Conservation (phyloP, 768 basidiomycete genomes). For the Bullera alba region DNA sequence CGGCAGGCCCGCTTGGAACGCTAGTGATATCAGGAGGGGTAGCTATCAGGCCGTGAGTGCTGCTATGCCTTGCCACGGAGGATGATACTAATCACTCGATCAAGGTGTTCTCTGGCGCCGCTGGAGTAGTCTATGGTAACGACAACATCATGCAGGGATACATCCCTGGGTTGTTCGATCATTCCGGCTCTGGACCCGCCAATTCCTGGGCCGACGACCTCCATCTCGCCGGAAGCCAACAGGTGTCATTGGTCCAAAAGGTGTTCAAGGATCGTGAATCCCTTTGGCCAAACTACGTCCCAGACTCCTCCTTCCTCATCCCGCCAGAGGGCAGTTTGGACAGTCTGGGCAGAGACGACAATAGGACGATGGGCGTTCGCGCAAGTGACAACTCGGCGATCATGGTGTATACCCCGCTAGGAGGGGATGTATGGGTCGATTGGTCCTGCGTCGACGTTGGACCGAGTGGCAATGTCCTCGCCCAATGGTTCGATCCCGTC, state of each 20-base stretch:
- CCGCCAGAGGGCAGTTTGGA: too few relatives aligned
- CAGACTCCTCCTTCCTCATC: background rate
- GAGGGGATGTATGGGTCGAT: background rate
- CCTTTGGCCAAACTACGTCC: too few relatives aligned
- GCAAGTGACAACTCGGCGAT: background rate
- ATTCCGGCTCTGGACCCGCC: background rate
- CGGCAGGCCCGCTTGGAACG: background rate
- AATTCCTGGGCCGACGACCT: background rate
- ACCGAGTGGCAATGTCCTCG: background rate
- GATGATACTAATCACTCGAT: too few relatives aligned
- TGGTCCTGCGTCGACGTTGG: background rate
- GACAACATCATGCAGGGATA: background rate
- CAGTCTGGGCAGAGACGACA: background rate
- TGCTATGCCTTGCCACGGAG: background rate
- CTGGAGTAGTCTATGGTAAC: background rate
- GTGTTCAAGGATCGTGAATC: background rate
- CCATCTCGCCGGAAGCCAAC: background rate
- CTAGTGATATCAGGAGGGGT: background rate
- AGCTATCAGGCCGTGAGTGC: background rate
- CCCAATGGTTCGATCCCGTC: background rate
- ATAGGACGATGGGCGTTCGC: background rate
- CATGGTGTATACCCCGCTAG: background rate
- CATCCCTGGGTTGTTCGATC: background rate
- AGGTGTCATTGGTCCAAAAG: background rate
- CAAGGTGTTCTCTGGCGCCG: background rate